Evolutionary conservation across 116 monocot species (phyloP).

Genomic region (Phalaenopsis hybrid): DNA sequence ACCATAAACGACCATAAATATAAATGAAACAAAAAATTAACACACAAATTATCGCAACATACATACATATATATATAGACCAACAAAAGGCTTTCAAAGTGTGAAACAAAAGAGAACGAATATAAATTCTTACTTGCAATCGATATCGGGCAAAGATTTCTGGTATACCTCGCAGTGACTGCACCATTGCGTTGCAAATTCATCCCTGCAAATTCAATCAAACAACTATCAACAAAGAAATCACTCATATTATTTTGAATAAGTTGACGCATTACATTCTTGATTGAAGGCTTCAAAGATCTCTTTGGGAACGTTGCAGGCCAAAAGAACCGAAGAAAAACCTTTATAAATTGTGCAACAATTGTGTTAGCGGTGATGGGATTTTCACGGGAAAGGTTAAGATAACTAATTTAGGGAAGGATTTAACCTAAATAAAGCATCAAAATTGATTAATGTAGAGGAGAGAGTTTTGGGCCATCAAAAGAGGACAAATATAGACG

Average conservation of each 20-base stretch:
- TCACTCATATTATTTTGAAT: not conserved
- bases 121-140: not conserved
- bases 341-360: too few relatives aligned
- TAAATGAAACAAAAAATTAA: not conserved
- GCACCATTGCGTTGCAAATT: not conserved
- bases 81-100: not conserved
- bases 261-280: not conserved
- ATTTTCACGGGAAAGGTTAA: too few relatives aligned
- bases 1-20: not conserved
- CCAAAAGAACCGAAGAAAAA: too few relatives aligned
- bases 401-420: too few relatives aligned
- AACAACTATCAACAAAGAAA: not conserved
- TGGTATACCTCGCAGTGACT: not conserved
- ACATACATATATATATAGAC: not conserved
- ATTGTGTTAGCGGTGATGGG: too few relatives aligned
- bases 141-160: not conserved
- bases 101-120: not conserved
- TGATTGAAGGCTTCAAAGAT: not conserved
- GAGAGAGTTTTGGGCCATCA: too few relatives aligned
- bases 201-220: not conserved
- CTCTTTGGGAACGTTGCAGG: too few relatives aligned
- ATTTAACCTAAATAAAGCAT: too few relatives aligned
- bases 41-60: not conserved
- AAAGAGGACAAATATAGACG: too few relatives aligned
- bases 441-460: too few relatives aligned